These are phyloP conservation scores for Ogataea methylovora DNA, from an alignment of 805 yeast genomes.

Conservation along the genomic window DNA sequence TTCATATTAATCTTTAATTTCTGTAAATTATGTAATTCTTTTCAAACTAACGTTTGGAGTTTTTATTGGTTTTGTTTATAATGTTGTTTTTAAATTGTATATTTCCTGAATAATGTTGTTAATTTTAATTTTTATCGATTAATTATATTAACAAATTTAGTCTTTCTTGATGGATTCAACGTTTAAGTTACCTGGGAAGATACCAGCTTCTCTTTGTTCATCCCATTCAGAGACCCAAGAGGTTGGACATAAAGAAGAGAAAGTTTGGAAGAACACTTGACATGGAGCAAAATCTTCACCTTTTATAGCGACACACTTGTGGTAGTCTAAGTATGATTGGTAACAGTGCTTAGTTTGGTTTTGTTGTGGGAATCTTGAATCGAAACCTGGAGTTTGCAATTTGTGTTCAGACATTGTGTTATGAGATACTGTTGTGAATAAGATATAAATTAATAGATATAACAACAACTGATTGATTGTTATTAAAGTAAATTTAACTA, in stretches of 20 bases:
- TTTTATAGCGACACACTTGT: constrained; percentile 91
- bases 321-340: constrained; percentile 96
- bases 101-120: too few species aligned
- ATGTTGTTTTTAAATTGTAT: too few species aligned
- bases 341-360: constrained; percentile 99
- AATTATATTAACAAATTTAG: background rate
- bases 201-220: constrained; percentile 58
- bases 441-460: too few species aligned
- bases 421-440: background rate
- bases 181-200: constrained; percentile 32
- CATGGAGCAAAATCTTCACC: constrained; percentile 99
- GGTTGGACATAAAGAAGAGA: constrained; percentile 76
- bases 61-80: too few species aligned
- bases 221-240: constrained; percentile 88
- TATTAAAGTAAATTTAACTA: too few species aligned
- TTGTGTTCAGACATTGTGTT: constrained; percentile 33
- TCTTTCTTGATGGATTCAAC: constrained; percentile 22
- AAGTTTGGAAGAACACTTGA: constrained; percentile 87
- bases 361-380: constrained; percentile 93
- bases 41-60: too few species aligned
- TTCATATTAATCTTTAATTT: too few species aligned
- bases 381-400: constrained; percentile 66
- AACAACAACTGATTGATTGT: too few species aligned
- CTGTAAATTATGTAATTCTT: too few species aligned
- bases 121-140: too few species aligned